phyloP scores from a whole-genome alignment of 169 alveolate species.

The Plasmodium fragile region DNA sequence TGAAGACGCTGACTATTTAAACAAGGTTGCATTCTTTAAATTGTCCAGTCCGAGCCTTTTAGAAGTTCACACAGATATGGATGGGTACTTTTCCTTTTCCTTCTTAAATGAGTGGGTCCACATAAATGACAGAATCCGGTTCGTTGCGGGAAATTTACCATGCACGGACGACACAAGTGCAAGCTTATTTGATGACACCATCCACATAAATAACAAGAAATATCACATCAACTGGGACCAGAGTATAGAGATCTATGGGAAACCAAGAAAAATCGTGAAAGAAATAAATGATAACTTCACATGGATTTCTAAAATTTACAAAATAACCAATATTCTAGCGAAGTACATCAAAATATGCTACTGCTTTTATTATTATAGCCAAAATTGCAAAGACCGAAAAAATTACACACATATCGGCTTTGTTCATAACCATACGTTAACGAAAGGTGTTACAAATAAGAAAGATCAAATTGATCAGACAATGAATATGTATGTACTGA shows the following conservation, averaged over 20 bases:
- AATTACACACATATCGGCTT: constrained; percentile 44
- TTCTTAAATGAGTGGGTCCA: constrained; percentile 37
- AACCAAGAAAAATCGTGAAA: constrained; percentile 33
- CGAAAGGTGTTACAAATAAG: neutral
- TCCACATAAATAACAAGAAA: constrained; percentile 10
- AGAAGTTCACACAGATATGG: constrained; percentile 53
- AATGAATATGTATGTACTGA: constrained; percentile 14
- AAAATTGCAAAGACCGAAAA: constrained; percentile 28
- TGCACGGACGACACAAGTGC: constrained; percentile 11
- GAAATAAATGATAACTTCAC: constrained; percentile 33
- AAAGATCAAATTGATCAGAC: constrained; percentile 1
- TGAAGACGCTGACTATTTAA: constrained; percentile 47
- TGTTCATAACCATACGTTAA: constrained; percentile 20
- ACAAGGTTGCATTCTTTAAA: constrained; percentile 63
- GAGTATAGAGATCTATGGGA: constrained; percentile 61
- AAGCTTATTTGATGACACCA: constrained; percentile 19
- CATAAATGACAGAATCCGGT: constrained; percentile 55
- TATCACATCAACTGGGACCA: constrained; percentile 33
- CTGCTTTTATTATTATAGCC: constrained; percentile 32
- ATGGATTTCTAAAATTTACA: constrained; percentile 67
- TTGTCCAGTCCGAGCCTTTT: constrained; percentile 24
- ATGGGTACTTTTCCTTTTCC: constrained; percentile 42
- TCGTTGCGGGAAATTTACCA: constrained; percentile 12
- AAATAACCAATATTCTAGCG: constrained; percentile 13
- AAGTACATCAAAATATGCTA: constrained; percentile 61